phyloP scores from a whole-genome alignment of 371 early-diverging fungal species.

The Cladochytrium tenue region DNA sequence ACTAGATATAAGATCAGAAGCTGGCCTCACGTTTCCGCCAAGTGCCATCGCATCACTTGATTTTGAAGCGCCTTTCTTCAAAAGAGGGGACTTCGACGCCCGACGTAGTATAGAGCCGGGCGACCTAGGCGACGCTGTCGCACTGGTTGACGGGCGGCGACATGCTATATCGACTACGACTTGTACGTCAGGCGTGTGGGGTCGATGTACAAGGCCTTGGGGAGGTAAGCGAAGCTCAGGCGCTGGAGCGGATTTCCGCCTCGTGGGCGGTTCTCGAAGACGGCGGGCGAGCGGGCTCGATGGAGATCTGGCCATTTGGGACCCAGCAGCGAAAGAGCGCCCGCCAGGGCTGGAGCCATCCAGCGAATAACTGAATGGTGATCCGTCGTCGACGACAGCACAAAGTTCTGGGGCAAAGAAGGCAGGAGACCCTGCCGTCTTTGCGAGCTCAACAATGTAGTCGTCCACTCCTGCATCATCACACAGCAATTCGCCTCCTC shows the following conservation, averaged over 20 bases:
- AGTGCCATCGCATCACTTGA: too few relatives aligned
- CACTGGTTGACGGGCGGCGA: too few relatives aligned
- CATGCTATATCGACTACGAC: neutral
- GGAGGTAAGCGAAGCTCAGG: neutral
- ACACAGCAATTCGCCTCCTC: too few relatives aligned
- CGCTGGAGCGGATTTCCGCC: neutral
- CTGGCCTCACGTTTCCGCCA: too few relatives aligned
- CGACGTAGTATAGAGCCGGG: neutral
- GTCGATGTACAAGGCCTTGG: neutral
- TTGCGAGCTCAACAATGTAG: slow-evolving; percentile 68
- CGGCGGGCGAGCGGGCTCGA: neutral
- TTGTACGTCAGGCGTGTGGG: neutral
- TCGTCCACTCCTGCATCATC: slow-evolving; percentile 31
- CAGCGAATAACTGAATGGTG: too few relatives aligned
- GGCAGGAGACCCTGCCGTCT: slow-evolving; percentile 95
- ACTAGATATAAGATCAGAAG: too few relatives aligned
- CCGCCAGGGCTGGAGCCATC: too few relatives aligned
- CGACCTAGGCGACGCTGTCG: too few relatives aligned
- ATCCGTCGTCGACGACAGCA: slow-evolving; percentile 60
- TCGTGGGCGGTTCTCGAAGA: neutral
- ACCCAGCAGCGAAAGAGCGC: neutral
- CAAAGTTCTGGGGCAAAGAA: slow-evolving; percentile 97
- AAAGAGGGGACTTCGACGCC: neutral
- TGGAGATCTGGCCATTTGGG: neutral
- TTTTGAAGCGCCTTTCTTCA: too few relatives aligned